A percentile compares a stretch with the other conserved stretches of the same genome.
Conservation (phyloP, 345 rosid genomes). For the Cardamine resedifolia region DNA sequence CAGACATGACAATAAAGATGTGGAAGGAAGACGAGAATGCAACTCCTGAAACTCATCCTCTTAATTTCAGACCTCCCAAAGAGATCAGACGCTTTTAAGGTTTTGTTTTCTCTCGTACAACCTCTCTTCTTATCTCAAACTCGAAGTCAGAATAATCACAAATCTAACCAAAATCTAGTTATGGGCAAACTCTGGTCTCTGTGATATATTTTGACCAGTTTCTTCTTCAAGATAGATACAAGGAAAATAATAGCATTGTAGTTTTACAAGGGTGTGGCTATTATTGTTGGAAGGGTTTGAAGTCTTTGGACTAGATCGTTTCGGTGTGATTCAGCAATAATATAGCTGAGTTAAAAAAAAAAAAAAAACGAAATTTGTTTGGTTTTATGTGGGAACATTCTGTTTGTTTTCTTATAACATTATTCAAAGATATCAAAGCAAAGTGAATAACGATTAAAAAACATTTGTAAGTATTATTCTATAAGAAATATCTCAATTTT, state of each 20-base stretch:
- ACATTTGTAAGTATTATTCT: no score
- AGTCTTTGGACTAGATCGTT: not conserved
- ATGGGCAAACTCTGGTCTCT: not conserved
- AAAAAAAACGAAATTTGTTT: not conserved
- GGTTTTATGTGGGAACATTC: not conserved
- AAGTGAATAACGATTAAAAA: no score
- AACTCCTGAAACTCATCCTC: constrained; percentile 86
- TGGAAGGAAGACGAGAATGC: constrained; percentile 94
- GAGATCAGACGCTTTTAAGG: constrained; percentile 70
- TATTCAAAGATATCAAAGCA: not conserved
- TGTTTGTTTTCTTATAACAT: not conserved
- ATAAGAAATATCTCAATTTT: no score
- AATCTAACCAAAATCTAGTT: not conserved
- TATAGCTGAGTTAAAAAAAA: not conserved
- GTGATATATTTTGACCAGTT: not conserved
- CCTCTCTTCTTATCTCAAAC: constrained; percentile 1
- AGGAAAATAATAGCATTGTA: not conserved
- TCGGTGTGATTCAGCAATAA: not conserved
- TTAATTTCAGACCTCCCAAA: constrained; percentile 83
- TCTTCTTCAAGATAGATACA: not conserved
- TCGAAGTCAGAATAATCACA: constrained; percentile 1
- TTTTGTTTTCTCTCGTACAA: not conserved
- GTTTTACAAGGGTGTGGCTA: not conserved
- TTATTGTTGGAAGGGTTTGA: not conserved
- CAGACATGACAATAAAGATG: constrained; percentile 90